Percentiles rank a stretch among this genome's conserved stretches.
Conservation (phyloP, 768 basidiomycete species). For the Lanmaoa pseudosensibilis region DNA sequence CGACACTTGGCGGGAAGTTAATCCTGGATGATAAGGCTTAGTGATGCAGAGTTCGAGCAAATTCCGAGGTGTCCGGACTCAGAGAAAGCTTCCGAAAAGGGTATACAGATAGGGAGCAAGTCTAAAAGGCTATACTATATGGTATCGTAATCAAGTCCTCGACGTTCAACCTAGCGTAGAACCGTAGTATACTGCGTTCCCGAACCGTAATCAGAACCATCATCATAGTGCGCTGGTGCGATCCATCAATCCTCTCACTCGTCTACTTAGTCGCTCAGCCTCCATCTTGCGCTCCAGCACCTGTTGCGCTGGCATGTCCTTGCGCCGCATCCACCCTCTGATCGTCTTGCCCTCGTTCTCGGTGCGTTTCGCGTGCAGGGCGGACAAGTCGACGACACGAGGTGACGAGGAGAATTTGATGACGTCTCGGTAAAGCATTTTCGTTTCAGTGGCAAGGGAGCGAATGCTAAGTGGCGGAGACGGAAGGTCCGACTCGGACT, state of each 20-base stretch:
- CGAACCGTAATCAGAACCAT: not conserved
- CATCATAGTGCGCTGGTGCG: conserved; percentile 45
- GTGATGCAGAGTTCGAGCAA: too few species aligned
- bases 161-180: not conserved
- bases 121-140: not conserved
- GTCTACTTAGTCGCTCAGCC: conserved; percentile 66
- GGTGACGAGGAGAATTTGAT: conserved; percentile 82
- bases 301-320: conserved; percentile 79
- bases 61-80: too few species aligned
- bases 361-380: conserved; percentile 50
- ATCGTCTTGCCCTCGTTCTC: conserved; percentile 45
- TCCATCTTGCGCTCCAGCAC: conserved; percentile 74
- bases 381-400: conserved; percentile 82
- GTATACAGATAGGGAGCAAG: not conserved
- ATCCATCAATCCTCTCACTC: conserved; percentile 71
- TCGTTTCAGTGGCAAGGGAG: conserved; percentile 78
- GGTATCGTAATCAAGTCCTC: not conserved
- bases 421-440: conserved; percentile 85
- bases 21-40: too few species aligned
- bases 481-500: conserved; percentile 52
- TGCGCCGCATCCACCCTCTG: conserved; percentile 76
- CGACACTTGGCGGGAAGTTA: too few species aligned
- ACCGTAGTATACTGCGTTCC: not conserved
- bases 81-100: not conserved
- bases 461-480: conserved; percentile 53